These are phyloP conservation scores for Pholiota microspora DNA, from an alignment of 768 basidiomycete species.

Conservation along the genomic window DNA sequence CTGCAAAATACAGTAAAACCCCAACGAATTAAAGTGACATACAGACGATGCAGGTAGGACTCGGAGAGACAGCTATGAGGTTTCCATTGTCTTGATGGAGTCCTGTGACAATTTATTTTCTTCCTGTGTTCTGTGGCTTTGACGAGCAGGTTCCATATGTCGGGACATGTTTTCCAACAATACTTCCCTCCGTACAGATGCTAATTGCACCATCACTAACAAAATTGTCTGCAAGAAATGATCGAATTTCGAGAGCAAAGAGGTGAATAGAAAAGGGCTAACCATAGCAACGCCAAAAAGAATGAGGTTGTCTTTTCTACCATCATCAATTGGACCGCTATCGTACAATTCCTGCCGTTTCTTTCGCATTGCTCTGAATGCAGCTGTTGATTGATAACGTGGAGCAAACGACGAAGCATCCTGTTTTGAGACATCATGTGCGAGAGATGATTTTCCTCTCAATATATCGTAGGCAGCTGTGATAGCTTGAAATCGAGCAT, in stretches of 20 bases:
- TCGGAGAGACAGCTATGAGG: background rate
- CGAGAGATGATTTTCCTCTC: conserved; percentile 39
- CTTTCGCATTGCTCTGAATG: conserved; percentile 42
- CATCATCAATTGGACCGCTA: conserved; percentile 53
- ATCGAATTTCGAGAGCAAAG: background rate
- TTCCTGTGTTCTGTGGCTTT: background rate
- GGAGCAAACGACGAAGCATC: conserved; percentile 14
- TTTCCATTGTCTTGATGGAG: background rate
- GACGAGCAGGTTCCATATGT: background rate
- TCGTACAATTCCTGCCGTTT: conserved; percentile 45
- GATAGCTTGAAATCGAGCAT: conserved; percentile 69
- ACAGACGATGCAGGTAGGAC: background rate
- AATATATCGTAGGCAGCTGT: conserved; percentile 66
- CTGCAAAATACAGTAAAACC: no score
- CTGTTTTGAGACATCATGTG: conserved; percentile 15
- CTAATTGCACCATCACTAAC: conserved; percentile 4
- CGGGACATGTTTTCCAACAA: conserved; percentile 4
- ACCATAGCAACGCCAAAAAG: conserved; percentile 55
- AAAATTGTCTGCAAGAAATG: conserved; percentile 3
- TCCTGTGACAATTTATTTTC: conserved; percentile 6
- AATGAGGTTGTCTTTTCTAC: conserved; percentile 66
- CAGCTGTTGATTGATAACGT: conserved; percentile 33
- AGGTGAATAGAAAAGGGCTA: conserved; percentile 18
- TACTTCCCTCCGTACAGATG: conserved; percentile 4
- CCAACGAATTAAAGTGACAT: background rate